A percentile compares a stretch with the other conserved stretches of the same genome.
Evolutionary conservation across 2,329 filamentous ascomycete genomes (phyloP).

Genomic region (Calonectria pteridis): DNA sequence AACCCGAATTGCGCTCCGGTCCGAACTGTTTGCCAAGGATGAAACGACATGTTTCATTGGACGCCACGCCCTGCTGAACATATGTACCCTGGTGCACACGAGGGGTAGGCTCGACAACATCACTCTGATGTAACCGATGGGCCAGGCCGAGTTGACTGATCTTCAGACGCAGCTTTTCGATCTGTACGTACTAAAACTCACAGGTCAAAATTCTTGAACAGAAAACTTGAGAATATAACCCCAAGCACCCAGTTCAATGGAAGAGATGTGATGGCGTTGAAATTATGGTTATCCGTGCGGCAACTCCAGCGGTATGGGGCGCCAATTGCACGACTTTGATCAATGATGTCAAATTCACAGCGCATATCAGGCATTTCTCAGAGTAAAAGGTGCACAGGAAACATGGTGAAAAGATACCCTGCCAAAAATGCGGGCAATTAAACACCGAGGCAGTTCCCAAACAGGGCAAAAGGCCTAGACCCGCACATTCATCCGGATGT

Average conservation of each 20-base stretch:
- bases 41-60: background rate
- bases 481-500: background rate
- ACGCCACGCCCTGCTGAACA: background rate
- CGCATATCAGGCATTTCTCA: background rate
- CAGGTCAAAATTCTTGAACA: background rate
- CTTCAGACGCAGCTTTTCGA: background rate
- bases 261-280: no score
- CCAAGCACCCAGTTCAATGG: background rate
- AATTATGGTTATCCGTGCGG: no score
- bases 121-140: no score
- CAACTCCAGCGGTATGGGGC: no score
- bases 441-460: background rate
- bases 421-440: background rate
- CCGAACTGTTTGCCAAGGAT: background rate
- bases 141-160: no score
- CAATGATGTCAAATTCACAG: background rate
- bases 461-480: background rate
- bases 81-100: background rate
- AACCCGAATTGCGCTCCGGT: constrained; percentile 1
- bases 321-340: background rate
- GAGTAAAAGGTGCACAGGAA: background rate
- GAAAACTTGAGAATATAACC: background rate
- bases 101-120: background rate
- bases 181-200: background rate
- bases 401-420: background rate